phyloP scores from a whole-genome alignment of 768 basidiomycete genomes.

The Serendipita sp. region DNA sequence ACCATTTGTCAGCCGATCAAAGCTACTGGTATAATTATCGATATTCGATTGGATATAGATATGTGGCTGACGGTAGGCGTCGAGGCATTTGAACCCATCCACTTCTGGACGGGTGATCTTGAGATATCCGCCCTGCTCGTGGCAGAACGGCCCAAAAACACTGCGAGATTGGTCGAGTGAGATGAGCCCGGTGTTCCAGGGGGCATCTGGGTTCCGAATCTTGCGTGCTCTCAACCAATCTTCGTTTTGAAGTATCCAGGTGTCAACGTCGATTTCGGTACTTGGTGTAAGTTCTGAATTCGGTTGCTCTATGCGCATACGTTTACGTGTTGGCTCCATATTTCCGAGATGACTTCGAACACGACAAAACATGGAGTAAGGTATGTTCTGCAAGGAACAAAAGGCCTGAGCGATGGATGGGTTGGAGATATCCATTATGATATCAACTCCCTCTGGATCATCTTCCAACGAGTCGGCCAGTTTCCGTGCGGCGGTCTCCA shows the following conservation, averaged over 20 bases:
- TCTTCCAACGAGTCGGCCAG: background rate
- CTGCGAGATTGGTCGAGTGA: background rate
- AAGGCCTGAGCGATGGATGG: background rate
- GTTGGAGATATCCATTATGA: background rate
- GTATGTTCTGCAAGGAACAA: background rate
- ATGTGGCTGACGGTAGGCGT: background rate
- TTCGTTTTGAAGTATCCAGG: background rate
- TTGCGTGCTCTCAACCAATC: background rate
- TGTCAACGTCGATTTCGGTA: background rate
- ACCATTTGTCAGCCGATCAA: background rate
- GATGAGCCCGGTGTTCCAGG: background rate
- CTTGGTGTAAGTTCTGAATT: background rate
- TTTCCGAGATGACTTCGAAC: background rate
- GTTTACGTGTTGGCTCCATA: background rate
- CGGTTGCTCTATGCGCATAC: background rate
- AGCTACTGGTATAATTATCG: too few species aligned
- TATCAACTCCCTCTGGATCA: background rate
- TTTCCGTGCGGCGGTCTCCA: background rate
- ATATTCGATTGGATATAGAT: slow-evolving; percentile 2
- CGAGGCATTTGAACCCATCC: slow-evolving; percentile 6
- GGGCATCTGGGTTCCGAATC: background rate
- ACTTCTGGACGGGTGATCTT: background rate
- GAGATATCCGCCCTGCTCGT: background rate
- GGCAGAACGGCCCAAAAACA: background rate
- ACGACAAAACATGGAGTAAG: background rate